Base-by-base conservation (phyloP, 306 rosid genomes). In the Casuarina cunninghamiana region DNA sequence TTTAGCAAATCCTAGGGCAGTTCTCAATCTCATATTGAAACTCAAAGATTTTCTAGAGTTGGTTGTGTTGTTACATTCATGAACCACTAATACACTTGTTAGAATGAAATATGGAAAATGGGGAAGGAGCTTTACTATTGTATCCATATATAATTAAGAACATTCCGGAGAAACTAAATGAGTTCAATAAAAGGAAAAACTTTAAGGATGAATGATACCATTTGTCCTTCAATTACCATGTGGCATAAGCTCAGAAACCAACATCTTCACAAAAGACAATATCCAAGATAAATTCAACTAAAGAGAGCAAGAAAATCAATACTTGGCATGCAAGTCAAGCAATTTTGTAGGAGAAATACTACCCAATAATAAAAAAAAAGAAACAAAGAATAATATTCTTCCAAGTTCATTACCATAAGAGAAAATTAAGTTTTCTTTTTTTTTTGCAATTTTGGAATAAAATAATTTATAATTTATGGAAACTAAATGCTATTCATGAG, bases 211-310 rank as follows among this genome's bases (percentile, higher is more conserved):
- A 77, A 51, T 78, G 72, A 49, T 91, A 95, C 99, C 96, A 88
- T 88, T 91, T 80, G 93, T 96, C 90, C 99, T 81, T 75, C 91
- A 89, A 49, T 98, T 87, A 71, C 97, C 94, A 81, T 91, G 90
- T 32, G 97, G 26, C 98, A 96, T 96, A 71, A 84, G 93, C 83
- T 96, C 98, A 80, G 93, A 96, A 58, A 88, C 93, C 85, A 96
- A 82, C 98, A 93, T 96, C 98, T 93, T 93, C 94, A 88, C 19
- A 74, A 63, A 83, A 60, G 84, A 77, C 69, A 38, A 38, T 15
- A 63, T 45, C 13, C 17, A 39, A n/a, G 6, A 35, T 41, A 75
- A 67, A 51, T 57, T 48, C 35, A 62, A 61, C 62, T 76, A 80
- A 11, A 66, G 26, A 82, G 71, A 53, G 69, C 73, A 75, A 61